Percentiles rank a stretch among this genome's conserved stretches.
Conservation (phyloP, 768 basidiomycete species). For the Pisolithus orientalis region DNA sequence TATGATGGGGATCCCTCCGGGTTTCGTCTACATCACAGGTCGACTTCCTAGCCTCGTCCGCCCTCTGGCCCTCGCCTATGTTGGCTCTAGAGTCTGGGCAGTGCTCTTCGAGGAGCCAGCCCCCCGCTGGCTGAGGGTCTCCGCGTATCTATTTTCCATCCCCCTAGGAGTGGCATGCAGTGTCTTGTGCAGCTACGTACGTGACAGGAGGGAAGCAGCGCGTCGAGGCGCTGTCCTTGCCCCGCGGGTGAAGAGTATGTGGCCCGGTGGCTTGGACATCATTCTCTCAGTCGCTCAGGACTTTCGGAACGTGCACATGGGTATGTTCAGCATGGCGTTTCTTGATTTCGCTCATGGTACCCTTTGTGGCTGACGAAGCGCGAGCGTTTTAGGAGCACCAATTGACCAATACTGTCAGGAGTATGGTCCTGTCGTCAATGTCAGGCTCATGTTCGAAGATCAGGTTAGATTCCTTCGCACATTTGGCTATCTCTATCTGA, state of each 20-base stretch:
- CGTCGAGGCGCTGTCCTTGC: conserved; percentile 1
- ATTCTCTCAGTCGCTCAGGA: conserved; percentile 17
- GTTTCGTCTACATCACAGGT: conserved; percentile 23
- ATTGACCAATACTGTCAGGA: conserved; percentile 15
- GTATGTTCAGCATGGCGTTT: conserved; percentile 9
- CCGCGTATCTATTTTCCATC: conserved; percentile 18
- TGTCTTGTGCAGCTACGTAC: conserved; percentile 42
- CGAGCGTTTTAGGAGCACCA: conserved; percentile 7
- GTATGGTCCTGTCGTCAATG: conserved; percentile 28
- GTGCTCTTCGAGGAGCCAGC: conserved; percentile 5
- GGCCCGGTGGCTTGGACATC: conserved; percentile 33
- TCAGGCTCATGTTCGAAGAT: conserved; percentile 33
- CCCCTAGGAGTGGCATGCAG: conserved; percentile 13
- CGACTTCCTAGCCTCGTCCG: conserved; percentile 18
- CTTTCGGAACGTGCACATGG: conserved; percentile 22
- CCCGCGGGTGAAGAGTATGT: conserved; percentile 14
- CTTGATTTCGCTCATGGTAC: background rate
- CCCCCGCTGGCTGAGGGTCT: background rate
- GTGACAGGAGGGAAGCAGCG: conserved; percentile 21
- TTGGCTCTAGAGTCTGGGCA: conserved; percentile 8
- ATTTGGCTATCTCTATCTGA: background rate
- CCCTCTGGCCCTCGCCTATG: conserved; percentile 13
- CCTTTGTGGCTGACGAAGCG: background rate
- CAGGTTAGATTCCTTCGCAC: conserved; percentile 20
- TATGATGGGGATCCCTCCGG: conserved; percentile 29